Evolutionary conservation across 192 early-diverging fungal species (phyloP).

Genomic region (Linnemannia schmuckeri): DNA sequence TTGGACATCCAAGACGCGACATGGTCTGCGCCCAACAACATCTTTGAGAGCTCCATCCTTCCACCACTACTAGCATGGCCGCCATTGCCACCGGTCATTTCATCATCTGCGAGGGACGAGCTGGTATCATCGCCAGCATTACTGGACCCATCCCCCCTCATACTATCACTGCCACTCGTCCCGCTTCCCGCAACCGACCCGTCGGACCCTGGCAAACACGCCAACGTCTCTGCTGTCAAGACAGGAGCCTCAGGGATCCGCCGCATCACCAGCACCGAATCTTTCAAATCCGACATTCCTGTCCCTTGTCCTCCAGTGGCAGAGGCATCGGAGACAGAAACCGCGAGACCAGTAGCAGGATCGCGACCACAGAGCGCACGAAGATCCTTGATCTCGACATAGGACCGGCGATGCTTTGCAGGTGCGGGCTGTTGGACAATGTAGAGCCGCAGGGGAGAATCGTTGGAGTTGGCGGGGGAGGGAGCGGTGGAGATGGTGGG

Average conservation of each 20-base stretch:
- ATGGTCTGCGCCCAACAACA: neutral
- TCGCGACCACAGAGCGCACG: neutral
- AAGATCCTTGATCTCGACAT: conserved; percentile 23
- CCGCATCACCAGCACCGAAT: neutral
- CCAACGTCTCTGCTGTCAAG: neutral
- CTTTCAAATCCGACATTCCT: neutral
- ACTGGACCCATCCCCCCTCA: neutral
- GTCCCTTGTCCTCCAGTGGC: no score
- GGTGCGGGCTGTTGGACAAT: conserved; percentile 24
- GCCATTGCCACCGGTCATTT: neutral
- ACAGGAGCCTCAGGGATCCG: neutral
- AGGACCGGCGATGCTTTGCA: conserved; percentile 11
- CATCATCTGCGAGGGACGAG: neutral
- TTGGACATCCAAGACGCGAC: neutral
- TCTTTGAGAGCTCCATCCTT: neutral
- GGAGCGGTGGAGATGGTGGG: neutral
- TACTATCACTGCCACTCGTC: neutral
- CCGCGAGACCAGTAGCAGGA: no score
- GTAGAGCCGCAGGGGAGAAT: neutral
- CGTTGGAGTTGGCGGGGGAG: neutral
- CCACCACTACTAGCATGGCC: neutral
- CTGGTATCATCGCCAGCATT: neutral
- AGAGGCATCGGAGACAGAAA: neutral
- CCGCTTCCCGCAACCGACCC: neutral
- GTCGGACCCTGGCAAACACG: neutral